Base-by-base conservation (phyloP, 108 stramenopile genomes). In the Cylindrotheca fusiformis region DNA sequence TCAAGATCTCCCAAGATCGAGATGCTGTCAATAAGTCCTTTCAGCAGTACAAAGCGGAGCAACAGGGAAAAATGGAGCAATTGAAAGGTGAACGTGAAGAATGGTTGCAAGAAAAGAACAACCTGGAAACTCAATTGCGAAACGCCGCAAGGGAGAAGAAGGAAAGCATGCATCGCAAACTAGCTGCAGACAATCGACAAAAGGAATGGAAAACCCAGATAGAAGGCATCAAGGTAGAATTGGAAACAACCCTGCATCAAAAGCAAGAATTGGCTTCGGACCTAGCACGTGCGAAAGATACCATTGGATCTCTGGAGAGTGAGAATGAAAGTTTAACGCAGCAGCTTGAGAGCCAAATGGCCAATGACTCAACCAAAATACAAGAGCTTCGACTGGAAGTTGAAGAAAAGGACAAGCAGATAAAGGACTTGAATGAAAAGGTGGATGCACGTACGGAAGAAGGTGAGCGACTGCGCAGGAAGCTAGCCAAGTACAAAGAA, bases 161-260 rank as follows among this genome's bases (percentile, higher is more conserved):
- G 52, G 72, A 74, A 24, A 45, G 23, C 10, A 64, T 64, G 52
- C 72, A 74, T 56, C 65, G 65, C 3, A 54, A 25, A 10, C 0
- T 74, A 46, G 72, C 65, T 17, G 48, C 30, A 10, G 72, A 74
- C 18, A 74, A 74, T 62, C 72, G 65, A 4, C 41, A 50, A 3
- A 66, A 62, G 23, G 72, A 74, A 52, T 51, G 66, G 22, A 60
- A 67, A 24, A 31, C 48, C 3, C 52, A 74, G 26, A 32, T 74
- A 22, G 64, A 72, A 19, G 30, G 53, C 25, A 24, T 63, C 33
- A 58, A 45, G 12, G 22, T 24, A 17, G 55, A 65, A 25, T 41
- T 72, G 22, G 65, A 62, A 47, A 30, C 54, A 31, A 3, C 65
- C 3, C 28, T 41, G 49, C 14, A 56, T 24, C 45, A 49, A 26